A percentile compares a stretch with the other conserved stretches of the same genome.
These are phyloP conservation scores for Actinomortierella ambigua DNA, from an alignment of 371 early-diverging fungal genomes.

Conservation along the genomic window DNA sequence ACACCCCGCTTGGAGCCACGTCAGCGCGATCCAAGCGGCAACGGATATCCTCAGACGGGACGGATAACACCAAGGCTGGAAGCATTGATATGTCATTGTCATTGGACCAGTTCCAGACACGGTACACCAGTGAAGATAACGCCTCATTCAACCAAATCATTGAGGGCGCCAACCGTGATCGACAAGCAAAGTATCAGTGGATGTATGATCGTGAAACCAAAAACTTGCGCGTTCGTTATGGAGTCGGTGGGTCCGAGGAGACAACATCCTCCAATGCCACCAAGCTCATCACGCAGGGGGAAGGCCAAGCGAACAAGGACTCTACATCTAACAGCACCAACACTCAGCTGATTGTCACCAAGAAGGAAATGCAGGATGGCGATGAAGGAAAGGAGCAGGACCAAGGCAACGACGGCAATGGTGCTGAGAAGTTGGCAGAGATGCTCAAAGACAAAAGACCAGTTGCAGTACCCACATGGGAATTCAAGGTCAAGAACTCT, in stretches of 20 bases:
- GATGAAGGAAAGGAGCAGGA: background rate
- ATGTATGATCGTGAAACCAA: conserved; percentile 68
- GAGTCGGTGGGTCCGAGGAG: conserved; percentile 11
- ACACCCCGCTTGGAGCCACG: conserved; percentile 12
- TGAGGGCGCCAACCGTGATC: conserved; percentile 63
- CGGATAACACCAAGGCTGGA: conserved; percentile 5
- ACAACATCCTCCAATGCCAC: conserved; percentile 6
- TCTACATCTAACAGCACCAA: background rate
- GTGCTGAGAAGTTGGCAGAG: too few species aligned
- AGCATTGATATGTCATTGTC: conserved; percentile 39
- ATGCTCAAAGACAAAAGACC: conserved; percentile 17
- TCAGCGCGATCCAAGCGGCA: background rate
- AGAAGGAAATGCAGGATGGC: background rate
- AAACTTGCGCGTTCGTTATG: conserved; percentile 23
- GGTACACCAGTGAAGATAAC: conserved; percentile 88
- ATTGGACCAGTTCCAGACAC: conserved; percentile 74
- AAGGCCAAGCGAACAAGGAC: too few species aligned
- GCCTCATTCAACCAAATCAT: conserved; percentile 76
- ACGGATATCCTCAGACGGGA: background rate
- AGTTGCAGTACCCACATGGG: conserved; percentile 29
- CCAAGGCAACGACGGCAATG: too few species aligned
- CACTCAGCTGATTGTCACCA: background rate
- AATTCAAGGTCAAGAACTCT: conserved; percentile 45
- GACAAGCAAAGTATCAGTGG: conserved; percentile 70
- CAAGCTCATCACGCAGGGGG: background rate